These are phyloP conservation scores for Sambucus nigra DNA, from an alignment of 129 eudicot species.

Conservation along the genomic window DNA sequence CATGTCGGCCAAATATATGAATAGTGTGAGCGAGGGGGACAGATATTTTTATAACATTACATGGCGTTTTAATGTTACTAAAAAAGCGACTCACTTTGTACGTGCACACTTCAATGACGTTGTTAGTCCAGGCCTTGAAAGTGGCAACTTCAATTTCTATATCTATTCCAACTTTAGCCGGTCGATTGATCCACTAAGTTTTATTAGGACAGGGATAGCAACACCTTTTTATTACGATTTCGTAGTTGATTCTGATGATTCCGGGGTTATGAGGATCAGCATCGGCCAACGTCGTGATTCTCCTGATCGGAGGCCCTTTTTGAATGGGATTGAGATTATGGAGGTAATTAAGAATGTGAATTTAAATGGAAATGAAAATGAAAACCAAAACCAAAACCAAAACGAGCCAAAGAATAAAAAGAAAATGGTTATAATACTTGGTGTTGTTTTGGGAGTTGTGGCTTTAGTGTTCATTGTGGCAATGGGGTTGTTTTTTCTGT, in stretches of 20 bases:
- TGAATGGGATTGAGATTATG: conserved; percentile 66
- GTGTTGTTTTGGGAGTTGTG: conserved; percentile 32
- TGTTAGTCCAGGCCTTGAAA: not conserved
- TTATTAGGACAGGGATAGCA: too few relatives aligned
- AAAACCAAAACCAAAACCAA: too few relatives aligned
- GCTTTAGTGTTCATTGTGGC: conserved; percentile 18
- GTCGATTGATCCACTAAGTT: not conserved
- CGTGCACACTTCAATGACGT: conserved; percentile 54
- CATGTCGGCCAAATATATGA: conserved; percentile 34
- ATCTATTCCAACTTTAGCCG: conserved; percentile 1
- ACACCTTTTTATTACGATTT: conserved; percentile 39
- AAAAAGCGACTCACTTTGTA: conserved; percentile 14
- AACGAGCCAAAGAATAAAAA: not conserved
- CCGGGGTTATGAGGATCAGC: conserved; percentile 28
- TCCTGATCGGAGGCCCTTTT: conserved; percentile 5
- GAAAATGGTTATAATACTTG: conserved; percentile 15
- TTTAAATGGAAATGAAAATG: not conserved
- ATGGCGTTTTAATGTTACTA: conserved; percentile 40
- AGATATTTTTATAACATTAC: conserved; percentile 21
- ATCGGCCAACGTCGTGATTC: conserved; percentile 16
- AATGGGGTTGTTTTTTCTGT: conserved; percentile 18
- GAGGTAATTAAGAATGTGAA: conserved; percentile 8
- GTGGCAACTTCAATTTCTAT: conserved; percentile 24
- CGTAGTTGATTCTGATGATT: conserved; percentile 29
- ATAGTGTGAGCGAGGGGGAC: not conserved